These are phyloP conservation scores for Suillus alpinus DNA, from an alignment of 768 basidiomycete genomes.

Conservation along the genomic window DNA sequence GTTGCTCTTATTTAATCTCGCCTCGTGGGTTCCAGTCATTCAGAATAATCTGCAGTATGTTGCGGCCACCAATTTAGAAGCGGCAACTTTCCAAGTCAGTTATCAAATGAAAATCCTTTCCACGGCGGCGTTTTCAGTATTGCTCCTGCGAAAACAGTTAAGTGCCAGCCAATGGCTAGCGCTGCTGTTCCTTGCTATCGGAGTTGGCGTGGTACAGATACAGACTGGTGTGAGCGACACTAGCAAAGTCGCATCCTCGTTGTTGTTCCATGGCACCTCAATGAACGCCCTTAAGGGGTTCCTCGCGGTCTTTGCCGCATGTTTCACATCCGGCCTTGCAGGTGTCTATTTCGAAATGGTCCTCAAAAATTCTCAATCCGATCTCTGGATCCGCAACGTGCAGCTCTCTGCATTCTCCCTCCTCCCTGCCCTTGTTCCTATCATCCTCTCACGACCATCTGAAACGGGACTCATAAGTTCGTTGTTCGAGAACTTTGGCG, in stretches of 20 bases:
- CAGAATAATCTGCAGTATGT: conserved; percentile 97
- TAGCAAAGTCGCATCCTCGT: conserved; percentile 23
- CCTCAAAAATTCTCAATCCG: conserved; percentile 82
- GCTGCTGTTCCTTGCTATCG: conserved; percentile 79
- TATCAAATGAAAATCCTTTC: conserved; percentile 98
- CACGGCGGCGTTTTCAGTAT: conserved; percentile 84
- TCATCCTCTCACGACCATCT: conserved; percentile 52
- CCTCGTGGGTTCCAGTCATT: conserved; percentile 49
- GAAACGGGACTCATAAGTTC: conserved; percentile 41
- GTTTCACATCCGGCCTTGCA: conserved; percentile 93
- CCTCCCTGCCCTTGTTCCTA: conserved; percentile 80
- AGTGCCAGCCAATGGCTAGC: conserved; percentile 79
- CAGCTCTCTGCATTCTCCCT: conserved; percentile 94
- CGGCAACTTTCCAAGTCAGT: conserved; percentile 94
- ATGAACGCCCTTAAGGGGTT: conserved; percentile 89
- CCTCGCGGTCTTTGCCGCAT: conserved; percentile 84
- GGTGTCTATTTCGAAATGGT: conserved; percentile 99
- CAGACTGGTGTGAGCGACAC: conserved; percentile 43
- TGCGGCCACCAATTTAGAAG: conserved; percentile 89
- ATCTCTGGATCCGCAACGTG: conserved; percentile 96
- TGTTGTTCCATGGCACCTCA: conserved; percentile 40
- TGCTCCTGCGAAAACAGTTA: conserved; percentile 76
- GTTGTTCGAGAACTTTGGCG: conserved; percentile 83
- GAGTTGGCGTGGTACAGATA: conserved; percentile 87
- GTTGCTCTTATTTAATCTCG: conserved; percentile 8